A percentile compares a stretch with the other conserved stretches of the same genome.
Evolutionary conservation across 2,329 filamentous ascomycete genomes (phyloP).

Genomic region (Talaromyces verruculosus): DNA sequence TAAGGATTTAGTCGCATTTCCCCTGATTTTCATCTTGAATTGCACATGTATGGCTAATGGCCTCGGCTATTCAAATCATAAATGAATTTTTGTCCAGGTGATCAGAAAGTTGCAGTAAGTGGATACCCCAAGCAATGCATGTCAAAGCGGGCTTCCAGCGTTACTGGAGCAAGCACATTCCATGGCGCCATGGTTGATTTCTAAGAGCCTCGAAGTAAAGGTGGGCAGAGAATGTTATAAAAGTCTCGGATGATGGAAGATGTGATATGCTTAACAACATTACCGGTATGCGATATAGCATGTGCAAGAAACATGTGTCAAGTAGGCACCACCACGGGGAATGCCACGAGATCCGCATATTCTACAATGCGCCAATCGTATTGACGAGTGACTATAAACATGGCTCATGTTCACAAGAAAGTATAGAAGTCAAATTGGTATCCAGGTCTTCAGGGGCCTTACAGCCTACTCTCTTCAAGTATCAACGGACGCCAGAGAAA

Average conservation of each 20-base stretch:
- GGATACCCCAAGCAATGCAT: background rate
- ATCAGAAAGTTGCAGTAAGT: background rate
- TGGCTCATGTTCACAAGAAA: background rate
- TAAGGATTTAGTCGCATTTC: background rate
- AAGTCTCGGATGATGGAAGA: background rate
- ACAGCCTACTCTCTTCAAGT: background rate
- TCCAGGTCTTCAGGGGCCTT: background rate
- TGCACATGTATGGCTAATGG: slow-evolving; percentile 2
- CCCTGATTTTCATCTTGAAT: background rate
- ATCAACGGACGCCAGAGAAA: background rate
- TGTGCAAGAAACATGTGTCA: background rate
- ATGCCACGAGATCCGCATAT: background rate
- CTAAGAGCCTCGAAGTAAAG: background rate
- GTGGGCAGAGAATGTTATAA: no score
- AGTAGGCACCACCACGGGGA: background rate
- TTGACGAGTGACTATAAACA: background rate
- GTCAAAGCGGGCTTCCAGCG: background rate
- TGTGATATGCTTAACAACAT: background rate
- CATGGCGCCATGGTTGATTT: background rate
- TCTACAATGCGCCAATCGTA: background rate
- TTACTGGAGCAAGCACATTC: background rate
- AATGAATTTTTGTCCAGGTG: background rate
- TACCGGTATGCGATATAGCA: background rate
- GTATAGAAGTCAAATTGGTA: background rate
- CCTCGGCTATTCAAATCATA: background rate